Percentiles rank a stretch among this genome's conserved stretches.
Evolutionary conservation across 2,329 filamentous ascomycete species (phyloP).

Genomic region (Penicillium hordei): DNA sequence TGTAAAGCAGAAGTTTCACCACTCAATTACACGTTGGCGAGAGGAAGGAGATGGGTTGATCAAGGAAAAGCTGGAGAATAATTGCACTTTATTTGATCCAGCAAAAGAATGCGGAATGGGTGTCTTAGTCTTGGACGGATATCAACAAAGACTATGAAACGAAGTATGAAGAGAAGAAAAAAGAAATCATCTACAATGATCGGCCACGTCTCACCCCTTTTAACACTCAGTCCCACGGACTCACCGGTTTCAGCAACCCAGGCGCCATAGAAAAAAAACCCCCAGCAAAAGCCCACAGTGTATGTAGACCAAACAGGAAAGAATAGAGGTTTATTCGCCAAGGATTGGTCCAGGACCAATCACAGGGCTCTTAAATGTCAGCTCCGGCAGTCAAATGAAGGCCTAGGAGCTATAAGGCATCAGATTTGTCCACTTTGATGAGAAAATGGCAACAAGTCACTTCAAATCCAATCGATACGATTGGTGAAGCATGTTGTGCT

Average conservation of each 20-base stretch:
- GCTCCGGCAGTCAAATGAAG: constrained; percentile 1
- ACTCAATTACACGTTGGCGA: background rate
- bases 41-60: background rate
- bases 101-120: background rate
- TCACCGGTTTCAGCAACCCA: constrained; percentile 3
- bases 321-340: constrained; percentile 9
- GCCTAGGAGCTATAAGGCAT: background rate
- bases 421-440: background rate
- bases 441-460: background rate
- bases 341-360: constrained; percentile 12
- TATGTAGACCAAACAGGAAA: constrained; percentile 9
- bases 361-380: constrained; percentile 14
- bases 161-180: background rate
- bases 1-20: background rate
- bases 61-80: background rate
- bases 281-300: constrained; percentile 1
- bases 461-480: constrained; percentile 12
- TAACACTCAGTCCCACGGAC: constrained; percentile 1
- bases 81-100: background rate
- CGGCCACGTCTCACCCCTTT: constrained; percentile 6
- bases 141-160: constrained; percentile 4
- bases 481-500: constrained; percentile 13
- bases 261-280: constrained; percentile 2
- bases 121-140: background rate
- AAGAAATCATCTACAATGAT: background rate